Evolutionary conservation across 2,329 filamentous ascomycete species (phyloP), one percentile per base, ranked within the genome.

Genomic region (Penicillium oxalicum): DNA sequence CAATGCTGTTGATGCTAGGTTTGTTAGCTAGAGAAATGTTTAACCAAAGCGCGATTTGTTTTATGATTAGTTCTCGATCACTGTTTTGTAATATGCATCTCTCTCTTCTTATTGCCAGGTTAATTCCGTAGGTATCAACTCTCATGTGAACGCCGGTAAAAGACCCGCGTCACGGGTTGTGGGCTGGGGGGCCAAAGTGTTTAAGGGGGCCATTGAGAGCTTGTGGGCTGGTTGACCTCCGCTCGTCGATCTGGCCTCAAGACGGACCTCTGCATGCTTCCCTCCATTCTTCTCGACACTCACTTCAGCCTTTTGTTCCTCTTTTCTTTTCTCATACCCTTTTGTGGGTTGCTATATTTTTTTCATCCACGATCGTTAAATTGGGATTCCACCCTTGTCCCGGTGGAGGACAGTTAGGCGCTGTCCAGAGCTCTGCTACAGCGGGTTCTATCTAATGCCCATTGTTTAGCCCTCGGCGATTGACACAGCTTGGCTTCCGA

Each of bases 171-270:
- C 12, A 13, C 41, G 35, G 41, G 32, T 33, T 27, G 12, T 25
- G 41, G 41, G 36, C 39, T 11, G n/a, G 29, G 47, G 52, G 53
- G 49, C 49, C 36, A 37, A 51, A 58, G 40, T 42, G 49, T 52
- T 18, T 18, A 18, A 54, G 52, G 50, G 53, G 57, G 52, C 45
- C 50, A 38, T 52, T 49, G 48, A 37, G 40, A 18, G 50, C 38
- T 45, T 47, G 49, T 54, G 50, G 46, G 27, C 33, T 12, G 40
- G 33, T 37, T 39, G 34, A 35, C 43, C 52, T 50, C 47, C 57
- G 52, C 52, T 50, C 54, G 63, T 62, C 58, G 61, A 66, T 68
- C 65, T 68, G 65, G 62, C 65, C 65, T 67, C 51, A 67, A 63
- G 60, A 48, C 52, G 55, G 54, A 44, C 41, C 48, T 47, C 42